phyloP scores from a whole-genome alignment of 768 basidiomycete genomes.

The Phaeotremella skinneri region DNA sequence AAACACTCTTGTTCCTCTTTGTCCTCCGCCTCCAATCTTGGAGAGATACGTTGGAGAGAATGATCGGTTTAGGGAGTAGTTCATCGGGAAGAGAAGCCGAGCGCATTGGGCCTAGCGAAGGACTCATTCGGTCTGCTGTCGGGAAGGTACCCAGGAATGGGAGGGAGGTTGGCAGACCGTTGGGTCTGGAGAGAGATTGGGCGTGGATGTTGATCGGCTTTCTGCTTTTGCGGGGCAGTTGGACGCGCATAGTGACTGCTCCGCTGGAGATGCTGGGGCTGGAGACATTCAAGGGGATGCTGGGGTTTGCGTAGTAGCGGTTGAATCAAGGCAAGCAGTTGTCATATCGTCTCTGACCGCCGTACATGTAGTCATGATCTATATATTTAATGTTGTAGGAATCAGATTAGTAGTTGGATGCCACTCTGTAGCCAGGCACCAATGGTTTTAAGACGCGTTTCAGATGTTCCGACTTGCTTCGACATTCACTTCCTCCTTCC shows the following conservation, averaged over 20 bases:
- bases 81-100: neutral
- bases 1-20: slow-evolving; percentile 48
- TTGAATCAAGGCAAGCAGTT: no score
- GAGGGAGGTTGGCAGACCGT: slow-evolving; percentile 6
- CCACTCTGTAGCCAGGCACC: no score
- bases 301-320: slow-evolving; percentile 25
- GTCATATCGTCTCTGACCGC: no score
- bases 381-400: neutral
- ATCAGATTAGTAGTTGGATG: no score
- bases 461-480: no score
- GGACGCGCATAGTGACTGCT: slow-evolving; percentile 25
- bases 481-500: no score
- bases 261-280: slow-evolving; percentile 32
- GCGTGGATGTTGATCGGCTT: slow-evolving; percentile 40
- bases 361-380: no score
- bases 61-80: slow-evolving; percentile 19
- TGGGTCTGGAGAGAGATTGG: slow-evolving; percentile 34
- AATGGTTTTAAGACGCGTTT: no score
- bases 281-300: slow-evolving; percentile 22
- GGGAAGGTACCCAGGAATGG: neutral
- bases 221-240: slow-evolving; percentile 37
- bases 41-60: slow-evolving; percentile 34
- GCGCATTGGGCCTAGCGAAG: slow-evolving; percentile 11
- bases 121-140: slow-evolving; percentile 3
- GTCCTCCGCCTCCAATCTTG: slow-evolving; percentile 40